Evolutionary conservation across 2,329 filamentous ascomycete genomes (phyloP).

Genomic region (Scopulariopsis brevicaulis): DNA sequence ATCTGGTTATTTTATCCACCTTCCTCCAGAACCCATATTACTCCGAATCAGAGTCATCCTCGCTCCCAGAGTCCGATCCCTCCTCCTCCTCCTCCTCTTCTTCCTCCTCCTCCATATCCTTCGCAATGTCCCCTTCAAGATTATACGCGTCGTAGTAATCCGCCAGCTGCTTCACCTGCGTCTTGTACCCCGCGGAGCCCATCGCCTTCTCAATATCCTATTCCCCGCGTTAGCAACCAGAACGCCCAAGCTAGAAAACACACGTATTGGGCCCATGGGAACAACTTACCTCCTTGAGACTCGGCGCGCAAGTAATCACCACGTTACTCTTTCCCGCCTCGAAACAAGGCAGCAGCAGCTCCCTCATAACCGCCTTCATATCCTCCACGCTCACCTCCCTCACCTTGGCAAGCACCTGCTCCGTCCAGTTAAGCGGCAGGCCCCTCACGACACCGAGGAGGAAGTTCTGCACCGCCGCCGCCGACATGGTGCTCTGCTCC

Average conservation of each 20-base stretch:
- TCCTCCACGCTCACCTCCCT: constrained; percentile 65
- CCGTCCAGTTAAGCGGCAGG: constrained; percentile 66
- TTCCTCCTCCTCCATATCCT: constrained; percentile 46
- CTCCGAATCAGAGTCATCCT: constrained; percentile 10
- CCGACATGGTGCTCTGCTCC: constrained; percentile 75
- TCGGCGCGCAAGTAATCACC: constrained; percentile 76
- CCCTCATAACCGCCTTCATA: constrained; percentile 61
- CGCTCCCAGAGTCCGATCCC: constrained; percentile 4
- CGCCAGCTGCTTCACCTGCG: constrained; percentile 59
- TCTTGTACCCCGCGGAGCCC: constrained; percentile 64
- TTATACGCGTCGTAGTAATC: constrained; percentile 89
- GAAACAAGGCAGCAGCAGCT: constrained; percentile 72
- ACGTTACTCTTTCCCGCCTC: constrained; percentile 70
- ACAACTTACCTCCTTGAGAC: constrained; percentile 67
- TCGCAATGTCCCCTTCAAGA: constrained; percentile 49
- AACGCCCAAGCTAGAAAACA: neutral
- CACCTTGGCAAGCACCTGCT: constrained; percentile 65
- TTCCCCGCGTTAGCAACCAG: constrained; percentile 1
- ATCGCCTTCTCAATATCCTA: constrained; percentile 70
- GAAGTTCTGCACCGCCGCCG: constrained; percentile 75
- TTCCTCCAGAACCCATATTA: neutral
- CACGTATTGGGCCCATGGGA: neutral
- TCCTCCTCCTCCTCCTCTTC: constrained; percentile 14
- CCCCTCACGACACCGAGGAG: constrained; percentile 68
- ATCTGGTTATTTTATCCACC: neutral